phyloP scores from a whole-genome alignment of 108 stramenopile species.

The Skeletonema menzelii region DNA sequence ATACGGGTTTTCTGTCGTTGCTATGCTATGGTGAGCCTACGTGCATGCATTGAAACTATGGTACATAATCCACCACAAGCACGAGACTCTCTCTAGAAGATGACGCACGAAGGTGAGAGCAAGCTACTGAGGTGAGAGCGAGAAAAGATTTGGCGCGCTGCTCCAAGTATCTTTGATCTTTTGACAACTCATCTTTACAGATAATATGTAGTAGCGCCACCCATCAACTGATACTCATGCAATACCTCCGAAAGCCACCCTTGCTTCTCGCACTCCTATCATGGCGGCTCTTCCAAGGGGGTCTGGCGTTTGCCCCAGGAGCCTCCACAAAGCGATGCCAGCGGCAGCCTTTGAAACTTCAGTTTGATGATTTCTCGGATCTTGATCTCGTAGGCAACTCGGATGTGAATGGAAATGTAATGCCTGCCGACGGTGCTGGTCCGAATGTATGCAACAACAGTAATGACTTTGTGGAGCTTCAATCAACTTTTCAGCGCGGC shows the following conservation, averaged over 20 bases:
- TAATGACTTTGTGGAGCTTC: conserved; percentile 18
- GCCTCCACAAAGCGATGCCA: not conserved
- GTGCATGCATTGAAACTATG: not conserved
- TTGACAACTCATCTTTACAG: too few species aligned
- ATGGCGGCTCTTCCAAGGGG: not conserved
- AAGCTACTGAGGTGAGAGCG: too few species aligned
- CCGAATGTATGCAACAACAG: not conserved
- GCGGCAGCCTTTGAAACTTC: not conserved
- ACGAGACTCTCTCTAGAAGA: too few species aligned
- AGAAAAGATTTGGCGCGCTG: too few species aligned
- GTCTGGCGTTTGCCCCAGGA: not conserved
- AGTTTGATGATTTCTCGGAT: not conserved
- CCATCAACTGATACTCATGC: not conserved
- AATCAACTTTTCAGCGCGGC: conserved; percentile 5
- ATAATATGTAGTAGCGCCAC: too few species aligned
- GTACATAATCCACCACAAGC: too few species aligned
- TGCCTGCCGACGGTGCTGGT: not conserved
- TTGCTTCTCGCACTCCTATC: not conserved
- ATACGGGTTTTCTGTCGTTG: too few species aligned
- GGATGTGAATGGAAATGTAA: not conserved
- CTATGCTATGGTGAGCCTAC: too few species aligned
- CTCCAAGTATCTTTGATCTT: too few species aligned
- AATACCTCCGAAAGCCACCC: not conserved
- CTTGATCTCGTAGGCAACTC: not conserved
- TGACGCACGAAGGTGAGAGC: too few species aligned